A percentile compares a stretch with the other conserved stretches of the same genome.
phyloP scores from a whole-genome alignment of 768 basidiomycete genomes.

The Lentinula detonsa region DNA sequence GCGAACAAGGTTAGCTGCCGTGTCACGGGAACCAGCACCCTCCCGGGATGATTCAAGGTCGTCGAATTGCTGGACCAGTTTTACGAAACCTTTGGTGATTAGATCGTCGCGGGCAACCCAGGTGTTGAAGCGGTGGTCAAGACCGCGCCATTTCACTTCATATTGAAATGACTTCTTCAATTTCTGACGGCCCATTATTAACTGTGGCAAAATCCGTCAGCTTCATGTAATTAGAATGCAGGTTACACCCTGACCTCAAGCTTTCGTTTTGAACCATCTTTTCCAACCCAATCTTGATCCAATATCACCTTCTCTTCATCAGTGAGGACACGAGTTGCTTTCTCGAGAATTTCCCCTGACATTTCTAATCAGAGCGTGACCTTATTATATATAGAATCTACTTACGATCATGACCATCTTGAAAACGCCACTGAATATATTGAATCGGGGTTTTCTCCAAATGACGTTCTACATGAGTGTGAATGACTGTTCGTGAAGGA shows the following conservation, averaged over 20 bases:
- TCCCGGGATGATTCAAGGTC: slow-evolving; percentile 95
- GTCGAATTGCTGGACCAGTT: slow-evolving; percentile 91
- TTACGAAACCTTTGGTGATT: slow-evolving; percentile 79
- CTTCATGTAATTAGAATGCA: neutral
- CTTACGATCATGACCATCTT: slow-evolving; percentile 94
- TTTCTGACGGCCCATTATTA: slow-evolving; percentile 94
- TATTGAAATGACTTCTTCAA: slow-evolving; percentile 94
- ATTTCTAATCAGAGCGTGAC: slow-evolving; percentile 6
- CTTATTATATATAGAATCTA: slow-evolving; percentile 11
- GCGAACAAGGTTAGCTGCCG: slow-evolving; percentile 71
- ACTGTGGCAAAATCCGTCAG: slow-evolving; percentile 29
- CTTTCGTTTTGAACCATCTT: slow-evolving; percentile 85
- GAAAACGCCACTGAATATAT: slow-evolving; percentile 99
- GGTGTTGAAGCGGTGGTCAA: slow-evolving; percentile 84
- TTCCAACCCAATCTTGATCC: slow-evolving; percentile 86
- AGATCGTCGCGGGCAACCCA: slow-evolving; percentile 90
- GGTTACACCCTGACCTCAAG: slow-evolving; percentile 62
- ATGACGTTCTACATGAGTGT: slow-evolving; percentile 62
- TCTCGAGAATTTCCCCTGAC: slow-evolving; percentile 83
- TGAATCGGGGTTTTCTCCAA: slow-evolving; percentile 94
- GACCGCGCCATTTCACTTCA: slow-evolving; percentile 81
- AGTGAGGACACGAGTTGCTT: slow-evolving; percentile 86
- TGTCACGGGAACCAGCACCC: slow-evolving; percentile 90
- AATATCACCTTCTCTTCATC: slow-evolving; percentile 74
- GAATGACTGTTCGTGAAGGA: neutral